phyloP scores from a whole-genome alignment of 2,329 filamentous ascomycete species.

The Mariannaea elegans region DNA sequence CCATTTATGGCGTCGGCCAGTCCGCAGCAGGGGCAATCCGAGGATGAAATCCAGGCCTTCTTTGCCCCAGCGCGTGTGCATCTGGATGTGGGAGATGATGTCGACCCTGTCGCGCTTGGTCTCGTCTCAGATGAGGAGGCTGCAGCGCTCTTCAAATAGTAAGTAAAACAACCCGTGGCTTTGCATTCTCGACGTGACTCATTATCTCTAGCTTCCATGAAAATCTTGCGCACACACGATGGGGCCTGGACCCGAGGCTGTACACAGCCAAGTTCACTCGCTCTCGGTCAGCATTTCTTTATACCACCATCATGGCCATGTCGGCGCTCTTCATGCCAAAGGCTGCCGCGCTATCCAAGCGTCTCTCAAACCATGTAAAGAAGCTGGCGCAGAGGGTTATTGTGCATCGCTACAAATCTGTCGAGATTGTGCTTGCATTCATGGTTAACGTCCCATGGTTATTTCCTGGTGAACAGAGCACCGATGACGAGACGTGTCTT shows the following conservation, averaged over 20 bases:
- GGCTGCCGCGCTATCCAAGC: slow-evolving; percentile 69
- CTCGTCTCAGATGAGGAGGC: slow-evolving; percentile 74
- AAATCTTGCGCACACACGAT: slow-evolving; percentile 76
- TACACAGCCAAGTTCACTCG: slow-evolving; percentile 74
- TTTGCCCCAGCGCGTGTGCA: slow-evolving; percentile 72
- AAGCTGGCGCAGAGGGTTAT: slow-evolving; percentile 70
- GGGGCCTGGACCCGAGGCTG: slow-evolving; percentile 74
- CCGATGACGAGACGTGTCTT: slow-evolving; percentile 76
- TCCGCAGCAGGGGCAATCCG: slow-evolving; percentile 34
- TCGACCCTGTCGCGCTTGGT: slow-evolving; percentile 76
- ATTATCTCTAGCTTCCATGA: slow-evolving; percentile 67
- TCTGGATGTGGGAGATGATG: slow-evolving; percentile 68
- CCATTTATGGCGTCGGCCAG: slow-evolving; percentile 29
- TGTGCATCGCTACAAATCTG: slow-evolving; percentile 69
- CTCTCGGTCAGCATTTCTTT: slow-evolving; percentile 73
- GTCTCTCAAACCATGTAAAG: slow-evolving; percentile 71
- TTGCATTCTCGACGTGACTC: neutral
- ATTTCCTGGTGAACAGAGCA: slow-evolving; percentile 71
- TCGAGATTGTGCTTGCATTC: slow-evolving; percentile 78
- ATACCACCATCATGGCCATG: slow-evolving; percentile 75
- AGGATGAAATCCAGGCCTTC: slow-evolving; percentile 67
- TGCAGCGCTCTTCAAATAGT: slow-evolving; percentile 71
- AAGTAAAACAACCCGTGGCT: slow-evolving; percentile 41
- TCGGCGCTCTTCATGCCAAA: slow-evolving; percentile 74
- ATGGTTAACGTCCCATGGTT: slow-evolving; percentile 83